A percentile compares a stretch with the other conserved stretches of the same genome.
Conservation (phyloP, 768 basidiomycete genomes). For the Macrocybe gigantea region DNA sequence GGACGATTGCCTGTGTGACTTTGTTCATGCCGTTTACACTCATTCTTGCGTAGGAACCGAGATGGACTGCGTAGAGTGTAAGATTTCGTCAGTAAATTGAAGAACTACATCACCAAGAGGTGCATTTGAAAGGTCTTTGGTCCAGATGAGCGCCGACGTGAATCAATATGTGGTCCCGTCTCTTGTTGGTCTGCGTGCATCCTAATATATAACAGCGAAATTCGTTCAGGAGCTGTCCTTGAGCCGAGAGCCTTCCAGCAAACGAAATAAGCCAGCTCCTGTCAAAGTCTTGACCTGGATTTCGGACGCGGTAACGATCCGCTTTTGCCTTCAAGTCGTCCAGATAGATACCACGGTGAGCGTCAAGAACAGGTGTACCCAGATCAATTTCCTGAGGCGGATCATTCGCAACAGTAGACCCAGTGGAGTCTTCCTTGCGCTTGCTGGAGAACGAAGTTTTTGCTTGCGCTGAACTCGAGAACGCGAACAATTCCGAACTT, state of each 20-base stretch:
- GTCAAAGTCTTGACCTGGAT: constrained; percentile 56
- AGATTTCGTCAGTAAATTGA: background rate
- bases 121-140: constrained; percentile 59
- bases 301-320: constrained; percentile 43
- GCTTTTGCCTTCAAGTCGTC: constrained; percentile 51
- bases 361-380: constrained; percentile 55
- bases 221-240: constrained; percentile 51
- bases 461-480: constrained; percentile 12
- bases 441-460: constrained; percentile 1
- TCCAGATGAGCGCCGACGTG: constrained; percentile 71
- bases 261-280: constrained; percentile 62
- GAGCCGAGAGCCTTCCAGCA: constrained; percentile 56
- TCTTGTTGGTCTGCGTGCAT: constrained; percentile 64
- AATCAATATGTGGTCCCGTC: constrained; percentile 69
- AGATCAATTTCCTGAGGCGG: constrained; percentile 18
- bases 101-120: constrained; percentile 47
- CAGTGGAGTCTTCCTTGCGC: constrained; percentile 1
- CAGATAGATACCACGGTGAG: constrained; percentile 55
- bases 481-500: constrained; percentile 10
- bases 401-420: background rate
- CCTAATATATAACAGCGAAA: constrained; percentile 66
- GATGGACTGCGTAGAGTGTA: constrained; percentile 35
- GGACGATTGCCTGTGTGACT: constrained; percentile 57
- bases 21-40: constrained; percentile 70
- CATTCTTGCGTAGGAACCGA: constrained; percentile 68